These are phyloP conservation scores for Xylaria polymorpha DNA, from an alignment of 2,329 filamentous ascomycete genomes.

Conservation along the genomic window DNA sequence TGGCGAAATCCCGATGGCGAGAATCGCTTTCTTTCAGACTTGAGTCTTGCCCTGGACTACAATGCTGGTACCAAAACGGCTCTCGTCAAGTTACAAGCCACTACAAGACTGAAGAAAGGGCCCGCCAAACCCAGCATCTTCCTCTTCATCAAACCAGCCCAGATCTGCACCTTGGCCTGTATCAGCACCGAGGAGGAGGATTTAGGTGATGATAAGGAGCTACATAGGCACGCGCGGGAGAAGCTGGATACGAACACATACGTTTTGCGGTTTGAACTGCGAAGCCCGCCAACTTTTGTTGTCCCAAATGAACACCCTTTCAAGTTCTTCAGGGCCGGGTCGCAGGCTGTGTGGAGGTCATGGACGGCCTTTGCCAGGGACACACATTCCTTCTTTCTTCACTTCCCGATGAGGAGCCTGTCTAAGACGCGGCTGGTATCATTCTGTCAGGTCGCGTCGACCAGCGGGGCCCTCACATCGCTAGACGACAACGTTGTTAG, in stretches of 20 bases:
- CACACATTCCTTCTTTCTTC: conserved; percentile 22
- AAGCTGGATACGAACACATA: conserved; percentile 23
- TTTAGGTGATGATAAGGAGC: neutral
- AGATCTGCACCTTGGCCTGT: conserved; percentile 18
- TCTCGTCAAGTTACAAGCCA: conserved; percentile 13
- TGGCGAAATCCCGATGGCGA: conserved; percentile 13
- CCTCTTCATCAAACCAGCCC: conserved; percentile 28
- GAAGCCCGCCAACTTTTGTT: conserved; percentile 19
- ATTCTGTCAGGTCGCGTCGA: conserved; percentile 25
- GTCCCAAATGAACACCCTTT: conserved; percentile 20
- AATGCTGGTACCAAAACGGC: neutral
- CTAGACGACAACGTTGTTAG: conserved; percentile 18
- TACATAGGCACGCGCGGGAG: conserved; percentile 21
- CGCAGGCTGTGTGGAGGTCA: conserved; percentile 24
- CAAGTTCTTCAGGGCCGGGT: conserved; percentile 21
- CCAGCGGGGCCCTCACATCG: neutral
- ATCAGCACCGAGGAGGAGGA: neutral
- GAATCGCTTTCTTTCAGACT: conserved; percentile 10
- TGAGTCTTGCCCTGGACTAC: conserved; percentile 12
- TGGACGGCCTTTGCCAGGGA: conserved; percentile 21
- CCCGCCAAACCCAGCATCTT: conserved; percentile 19
- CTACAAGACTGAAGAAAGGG: conserved; percentile 28
- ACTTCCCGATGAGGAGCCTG: conserved; percentile 23
- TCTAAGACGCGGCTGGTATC: conserved; percentile 19
- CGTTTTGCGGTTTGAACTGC: conserved; percentile 24